Evolutionary conservation across 2,329 filamentous ascomycete species (phyloP).

Genomic region (Talaromyces verruculosus): DNA sequence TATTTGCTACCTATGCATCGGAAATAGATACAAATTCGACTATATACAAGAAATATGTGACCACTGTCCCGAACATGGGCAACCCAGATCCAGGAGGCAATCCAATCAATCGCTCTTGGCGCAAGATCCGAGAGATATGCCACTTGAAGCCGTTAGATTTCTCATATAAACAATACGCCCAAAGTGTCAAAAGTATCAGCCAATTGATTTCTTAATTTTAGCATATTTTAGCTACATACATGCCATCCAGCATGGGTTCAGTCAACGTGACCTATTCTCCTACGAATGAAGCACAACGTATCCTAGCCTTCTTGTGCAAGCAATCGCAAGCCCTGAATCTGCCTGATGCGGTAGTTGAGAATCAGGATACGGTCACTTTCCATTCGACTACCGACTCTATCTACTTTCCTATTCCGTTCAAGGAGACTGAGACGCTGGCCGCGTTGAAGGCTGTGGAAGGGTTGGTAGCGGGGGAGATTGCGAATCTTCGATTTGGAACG

Average conservation of each 20-base stretch:
- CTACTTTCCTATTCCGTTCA: slow-evolving; percentile 50
- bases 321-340: slow-evolving; percentile 37
- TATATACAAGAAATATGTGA: neutral
- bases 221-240: neutral
- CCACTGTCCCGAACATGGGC: neutral
- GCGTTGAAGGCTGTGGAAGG: slow-evolving; percentile 62
- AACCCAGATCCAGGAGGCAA: neutral
- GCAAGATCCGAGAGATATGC: neutral
- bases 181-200: neutral
- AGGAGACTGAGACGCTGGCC: slow-evolving; percentile 54
- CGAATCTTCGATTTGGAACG: slow-evolving; percentile 54
- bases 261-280: slow-evolving; percentile 33
- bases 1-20: neutral
- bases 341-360: slow-evolving; percentile 33
- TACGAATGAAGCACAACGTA: slow-evolving; percentile 38
- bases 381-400: slow-evolving; percentile 38
- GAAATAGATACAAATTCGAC: neutral
- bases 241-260: slow-evolving; percentile 19
- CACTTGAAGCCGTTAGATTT: neutral
- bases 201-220: neutral
- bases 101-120: neutral
- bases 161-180: neutral
- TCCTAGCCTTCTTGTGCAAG: slow-evolving; percentile 38
- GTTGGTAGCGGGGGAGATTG: slow-evolving; percentile 60
- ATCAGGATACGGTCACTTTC: slow-evolving; percentile 39